Evolutionary conservation across 495 filamentous ascomycete species (phyloP), one percentile per base, ranked within the genome.

Genomic region (Hypoxylon perforatum): DNA sequence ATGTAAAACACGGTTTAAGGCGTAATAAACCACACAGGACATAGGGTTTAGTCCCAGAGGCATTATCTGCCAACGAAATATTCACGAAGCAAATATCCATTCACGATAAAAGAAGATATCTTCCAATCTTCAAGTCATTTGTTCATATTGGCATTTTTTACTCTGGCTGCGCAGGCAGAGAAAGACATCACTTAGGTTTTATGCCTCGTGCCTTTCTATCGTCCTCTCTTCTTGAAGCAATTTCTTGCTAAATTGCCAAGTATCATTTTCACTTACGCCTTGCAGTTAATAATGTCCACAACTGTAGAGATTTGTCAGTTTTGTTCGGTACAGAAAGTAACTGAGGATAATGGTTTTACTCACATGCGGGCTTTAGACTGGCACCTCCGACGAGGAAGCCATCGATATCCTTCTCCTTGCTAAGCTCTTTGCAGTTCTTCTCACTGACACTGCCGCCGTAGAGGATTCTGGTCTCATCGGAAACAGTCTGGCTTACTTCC

Each of bases 371-470:
- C 88, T 99, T 99, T 84, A 99, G 87, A 81, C 92, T 96, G 69
- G 95, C 95, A 79, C 95, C 95, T 71, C 95, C 95, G 74, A 99
- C 95, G 71, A 99, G 87, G 86, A 99, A 99, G 18, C 95, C 95
- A 78, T 99, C 95, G 79, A 99, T 94, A 83, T 99, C 96, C 61
- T 84, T 76, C 86, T 97, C 87, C 82, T 90, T 91, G 69, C 91
- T 90, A 72, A 99, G 87, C 23, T 97, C 94, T 73, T 87, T 88
- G 84, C 92, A 95, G 88, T 99, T 99, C 91, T 97, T 97, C 84
- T 96, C 95, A 75, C 85, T 97, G 68, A 99, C 95, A 72, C 91
- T 94, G 66, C 95, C 95, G 63, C 95, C 95, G 79, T 99, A 99
- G 70, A 99, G 87, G 74, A 99, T 89, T 67, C 95, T 87, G 48